Evolutionary conservation across 1,284 basidiomycete species (phyloP), one percentile per base, ranked within the genome.

Genomic region (Cutaneotrichosporon cavernicola): DNA sequence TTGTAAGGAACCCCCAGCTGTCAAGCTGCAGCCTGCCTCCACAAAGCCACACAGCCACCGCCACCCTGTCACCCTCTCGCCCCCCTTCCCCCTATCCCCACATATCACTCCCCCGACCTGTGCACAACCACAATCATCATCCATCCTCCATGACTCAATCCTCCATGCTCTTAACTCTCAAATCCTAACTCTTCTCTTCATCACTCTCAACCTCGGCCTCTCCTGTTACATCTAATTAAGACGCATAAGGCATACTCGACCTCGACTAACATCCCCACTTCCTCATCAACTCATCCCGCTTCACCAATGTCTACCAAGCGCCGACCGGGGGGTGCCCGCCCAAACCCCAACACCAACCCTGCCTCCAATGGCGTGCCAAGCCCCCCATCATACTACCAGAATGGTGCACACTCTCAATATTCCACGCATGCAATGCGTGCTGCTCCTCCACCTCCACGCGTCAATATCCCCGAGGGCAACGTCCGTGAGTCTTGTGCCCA

Each of bases 381-480:
- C 26, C 26, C 47, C n/a, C 31, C 49, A 47, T n/a, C 46, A 6
- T 36, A 21, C n/a, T 18, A 50, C 11, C 13, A 11, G 36, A 56
- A 56, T 5, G 52, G 52, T 32, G 11, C 36, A 18, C 21, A 26
- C n/a, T 43, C 38, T 16, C 22, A 6, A n/a, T 13, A 31, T 6
- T n/a, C 13, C 55, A 6, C 26, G 7, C 71, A 69, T 49, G 62
- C 18, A 46, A 46, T n/a, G 18, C 56, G 56, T 10, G 51, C 51
- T 11, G 60, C 56, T 10, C 47, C 58, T 18, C 32, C 50, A 26
- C 49, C 76, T 18, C 74, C 76, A 1, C 72, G 71, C 58, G 65
- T 81, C 5, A 64, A 61, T 52, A 81, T 81, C 32, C 80, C 80
- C 9, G 43, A 61, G 26, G 80, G 75, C 46, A 81, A 81, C 62